Evolutionary conservation across 139 green algal species (phyloP).

Genomic region (Ostreobium quekettii): DNA sequence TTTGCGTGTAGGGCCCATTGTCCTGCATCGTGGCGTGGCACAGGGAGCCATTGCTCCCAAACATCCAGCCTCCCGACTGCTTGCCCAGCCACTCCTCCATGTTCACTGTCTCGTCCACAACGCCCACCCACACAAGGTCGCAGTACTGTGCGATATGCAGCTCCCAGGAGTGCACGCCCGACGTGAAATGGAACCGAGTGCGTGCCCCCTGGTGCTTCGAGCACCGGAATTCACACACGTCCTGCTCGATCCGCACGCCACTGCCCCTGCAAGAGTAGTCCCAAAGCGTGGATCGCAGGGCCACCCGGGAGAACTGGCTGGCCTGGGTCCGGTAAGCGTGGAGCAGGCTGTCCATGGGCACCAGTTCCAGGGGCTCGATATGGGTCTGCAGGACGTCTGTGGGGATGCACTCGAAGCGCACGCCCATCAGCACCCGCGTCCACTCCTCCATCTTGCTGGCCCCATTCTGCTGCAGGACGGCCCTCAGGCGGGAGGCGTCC

Average conservation of each 20-base stretch:
- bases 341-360: neutral
- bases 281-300: conserved; percentile 9
- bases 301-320: neutral
- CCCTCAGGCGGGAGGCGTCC: neutral
- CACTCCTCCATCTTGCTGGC: neutral
- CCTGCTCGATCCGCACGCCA: conserved; percentile 12
- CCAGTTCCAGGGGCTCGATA: conserved; percentile 3
- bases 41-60: conserved; percentile 9
- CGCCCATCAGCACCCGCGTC: neutral
- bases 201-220: conserved; percentile 7
- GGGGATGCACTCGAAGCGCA: conserved; percentile 4
- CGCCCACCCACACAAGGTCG: conserved; percentile 14
- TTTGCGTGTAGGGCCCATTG: conserved; percentile 10
- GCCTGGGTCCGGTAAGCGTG: conserved; percentile 6
- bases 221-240: conserved; percentile 7
- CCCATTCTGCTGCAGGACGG: neutral
- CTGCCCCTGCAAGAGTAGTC: neutral
- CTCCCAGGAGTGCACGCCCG: conserved; percentile 10
- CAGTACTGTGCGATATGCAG: conserved; percentile 13
- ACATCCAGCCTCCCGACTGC: conserved; percentile 10
- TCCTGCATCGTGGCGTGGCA: conserved; percentile 11
- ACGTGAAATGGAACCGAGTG: neutral
- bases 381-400: neutral
- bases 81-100: conserved; percentile 17
- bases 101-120: neutral